Percentiles rank a stretch among this genome's conserved stretches.
phyloP scores from a whole-genome alignment of 2,329 filamentous ascomycete species.

The Xylaria digitata region DNA sequence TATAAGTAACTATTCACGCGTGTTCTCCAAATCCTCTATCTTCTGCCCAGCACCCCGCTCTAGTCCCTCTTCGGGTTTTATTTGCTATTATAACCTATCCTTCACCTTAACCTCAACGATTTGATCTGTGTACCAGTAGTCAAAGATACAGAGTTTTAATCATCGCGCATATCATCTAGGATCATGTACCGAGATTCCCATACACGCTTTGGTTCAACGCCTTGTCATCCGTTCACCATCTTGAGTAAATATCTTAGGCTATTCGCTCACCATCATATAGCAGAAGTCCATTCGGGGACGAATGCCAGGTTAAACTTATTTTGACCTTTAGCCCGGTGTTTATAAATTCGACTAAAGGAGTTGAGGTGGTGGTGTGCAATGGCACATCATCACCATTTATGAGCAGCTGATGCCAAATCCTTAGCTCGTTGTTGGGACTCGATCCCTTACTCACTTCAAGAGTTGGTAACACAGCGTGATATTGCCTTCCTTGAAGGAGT shows the following conservation, averaged over 20 bases:
- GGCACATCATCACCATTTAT: background rate
- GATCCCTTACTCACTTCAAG: background rate
- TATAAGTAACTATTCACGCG: too few relatives aligned
- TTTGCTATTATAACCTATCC: background rate
- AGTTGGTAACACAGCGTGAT: conserved; percentile 43
- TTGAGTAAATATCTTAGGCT: background rate
- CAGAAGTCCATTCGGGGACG: background rate
- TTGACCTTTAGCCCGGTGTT: conserved; percentile 8
- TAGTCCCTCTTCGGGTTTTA: background rate
- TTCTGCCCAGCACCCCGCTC: too few relatives aligned
- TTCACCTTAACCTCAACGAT: background rate
- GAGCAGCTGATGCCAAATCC: background rate
- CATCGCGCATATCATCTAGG: background rate
- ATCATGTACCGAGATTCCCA: background rate
- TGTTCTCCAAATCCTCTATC: too few relatives aligned
- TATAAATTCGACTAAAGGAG: background rate
- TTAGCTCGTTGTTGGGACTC: background rate
- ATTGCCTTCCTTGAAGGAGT: conserved; percentile 31
- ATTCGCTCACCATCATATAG: background rate
- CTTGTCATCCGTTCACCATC: background rate
- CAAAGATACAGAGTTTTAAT: background rate
- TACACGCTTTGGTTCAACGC: background rate
- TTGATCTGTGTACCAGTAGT: too few relatives aligned
- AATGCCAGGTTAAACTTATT: conserved; percentile 2
- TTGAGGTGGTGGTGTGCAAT: conserved; percentile 21